phyloP scores from a whole-genome alignment of 2,329 filamentous ascomycete species.

The Penicillium sp. region DNA sequence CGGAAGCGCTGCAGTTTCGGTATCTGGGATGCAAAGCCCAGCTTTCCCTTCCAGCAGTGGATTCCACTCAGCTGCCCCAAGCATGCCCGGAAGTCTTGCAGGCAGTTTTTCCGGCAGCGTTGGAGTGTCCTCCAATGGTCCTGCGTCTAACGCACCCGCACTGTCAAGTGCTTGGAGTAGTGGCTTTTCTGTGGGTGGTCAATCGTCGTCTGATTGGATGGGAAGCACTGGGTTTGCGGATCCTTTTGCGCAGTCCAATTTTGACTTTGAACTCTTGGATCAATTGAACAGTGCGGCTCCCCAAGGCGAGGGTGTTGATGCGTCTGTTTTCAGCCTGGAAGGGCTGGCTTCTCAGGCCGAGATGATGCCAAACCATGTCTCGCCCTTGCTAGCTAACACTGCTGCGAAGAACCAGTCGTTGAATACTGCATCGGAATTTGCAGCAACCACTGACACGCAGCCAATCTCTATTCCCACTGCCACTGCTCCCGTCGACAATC shows the following conservation, averaged over 20 bases:
- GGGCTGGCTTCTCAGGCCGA: background rate
- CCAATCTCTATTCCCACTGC: slow-evolving; percentile 10
- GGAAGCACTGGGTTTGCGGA: slow-evolving; percentile 26
- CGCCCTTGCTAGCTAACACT: background rate
- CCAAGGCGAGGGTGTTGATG: slow-evolving; percentile 24
- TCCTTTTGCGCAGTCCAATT: slow-evolving; percentile 35
- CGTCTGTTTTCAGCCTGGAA: background rate
- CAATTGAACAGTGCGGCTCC: slow-evolving; percentile 31
- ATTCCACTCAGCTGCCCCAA: slow-evolving; percentile 33
- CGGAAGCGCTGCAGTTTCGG: slow-evolving; percentile 24
- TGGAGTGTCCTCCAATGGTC: slow-evolving; percentile 24
- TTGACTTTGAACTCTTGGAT: slow-evolving; percentile 36
- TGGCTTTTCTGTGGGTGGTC: slow-evolving; percentile 26
- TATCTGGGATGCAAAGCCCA: slow-evolving; percentile 32
- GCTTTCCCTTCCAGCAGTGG: slow-evolving; percentile 25
- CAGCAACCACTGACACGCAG: slow-evolving; percentile 7
- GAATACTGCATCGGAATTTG: background rate
- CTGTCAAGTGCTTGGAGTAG: slow-evolving; percentile 32
- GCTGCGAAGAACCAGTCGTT: slow-evolving; percentile 1
- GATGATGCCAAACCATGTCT: background rate
- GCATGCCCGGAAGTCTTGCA: slow-evolving; percentile 31
- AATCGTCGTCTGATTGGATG: slow-evolving; percentile 31
- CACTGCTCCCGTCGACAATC: background rate
- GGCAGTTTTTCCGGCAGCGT: slow-evolving; percentile 34
- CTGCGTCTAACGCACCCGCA: slow-evolving; percentile 19